These are phyloP conservation scores for Laguncularia racemosa DNA, from an alignment of 345 rosid genomes.

Conservation along the genomic window DNA sequence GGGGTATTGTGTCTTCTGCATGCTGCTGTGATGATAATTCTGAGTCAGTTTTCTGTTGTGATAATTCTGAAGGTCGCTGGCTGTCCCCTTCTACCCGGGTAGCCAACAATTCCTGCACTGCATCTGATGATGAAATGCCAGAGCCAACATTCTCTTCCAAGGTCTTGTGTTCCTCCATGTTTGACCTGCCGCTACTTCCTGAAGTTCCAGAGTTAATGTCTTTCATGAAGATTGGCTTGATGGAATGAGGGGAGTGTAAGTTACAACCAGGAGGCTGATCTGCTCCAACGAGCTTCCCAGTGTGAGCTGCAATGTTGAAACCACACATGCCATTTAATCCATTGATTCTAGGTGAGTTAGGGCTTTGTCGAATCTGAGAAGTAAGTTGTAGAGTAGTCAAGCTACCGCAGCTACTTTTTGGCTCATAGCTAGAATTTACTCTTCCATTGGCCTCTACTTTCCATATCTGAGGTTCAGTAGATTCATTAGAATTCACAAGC, in stretches of 20 bases:
- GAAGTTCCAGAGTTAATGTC: constrained; percentile 16
- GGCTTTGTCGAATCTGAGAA: constrained; percentile 17
- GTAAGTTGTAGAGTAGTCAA: constrained; percentile 21
- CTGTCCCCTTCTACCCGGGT: no score
- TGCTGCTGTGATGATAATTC: constrained; percentile 14
- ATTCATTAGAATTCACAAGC: constrained; percentile 7
- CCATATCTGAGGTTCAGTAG: constrained; percentile 17
- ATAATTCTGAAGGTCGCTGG: neutral
- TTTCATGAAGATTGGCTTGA: constrained; percentile 16
- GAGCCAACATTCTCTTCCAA: neutral
- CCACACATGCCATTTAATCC: constrained; percentile 33
- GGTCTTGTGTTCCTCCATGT: constrained; percentile 16
- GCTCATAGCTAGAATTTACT: constrained; percentile 11
- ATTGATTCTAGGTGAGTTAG: constrained; percentile 24
- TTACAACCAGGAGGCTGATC: constrained; percentile 19
- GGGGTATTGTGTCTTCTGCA: constrained; percentile 24
- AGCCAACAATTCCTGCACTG: constrained; percentile 8
- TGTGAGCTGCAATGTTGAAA: constrained; percentile 26
- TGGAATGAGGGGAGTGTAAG: constrained; percentile 22
- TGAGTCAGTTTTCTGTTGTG: constrained; percentile 15
- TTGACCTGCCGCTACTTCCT: constrained; percentile 4
- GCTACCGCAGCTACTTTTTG: constrained; percentile 14
- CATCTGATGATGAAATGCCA: constrained; percentile 6
- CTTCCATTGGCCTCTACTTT: constrained; percentile 15
- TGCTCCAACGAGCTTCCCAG: constrained; percentile 22